Percentiles rank a stretch among this genome's conserved stretches.
phyloP scores from a whole-genome alignment of 2,329 filamentous ascomycete species.

The Orbilia quercus region DNA sequence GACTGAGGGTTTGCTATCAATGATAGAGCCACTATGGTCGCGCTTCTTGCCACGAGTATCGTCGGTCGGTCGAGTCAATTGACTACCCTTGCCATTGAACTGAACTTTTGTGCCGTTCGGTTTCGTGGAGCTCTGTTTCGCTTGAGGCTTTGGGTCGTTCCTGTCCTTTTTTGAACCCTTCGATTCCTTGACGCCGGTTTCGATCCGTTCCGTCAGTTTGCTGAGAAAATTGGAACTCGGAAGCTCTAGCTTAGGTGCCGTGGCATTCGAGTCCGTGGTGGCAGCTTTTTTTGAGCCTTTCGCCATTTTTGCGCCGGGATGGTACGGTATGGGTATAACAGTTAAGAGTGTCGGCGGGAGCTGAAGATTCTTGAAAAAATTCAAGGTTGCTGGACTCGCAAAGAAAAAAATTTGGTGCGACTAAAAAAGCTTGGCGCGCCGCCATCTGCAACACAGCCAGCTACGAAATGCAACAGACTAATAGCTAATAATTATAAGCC shows the following conservation, averaged over 20 bases:
- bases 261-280: background rate
- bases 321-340: background rate
- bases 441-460: slow-evolving; percentile 24
- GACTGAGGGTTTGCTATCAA: slow-evolving; percentile 22
- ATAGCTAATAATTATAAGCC: no score
- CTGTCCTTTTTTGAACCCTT: slow-evolving; percentile 30
- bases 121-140: slow-evolving; percentile 4
- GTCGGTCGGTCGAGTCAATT: slow-evolving; percentile 22
- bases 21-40: slow-evolving; percentile 50
- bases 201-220: slow-evolving; percentile 51
- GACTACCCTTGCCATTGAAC: slow-evolving; percentile 32
- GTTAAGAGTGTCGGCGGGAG: slow-evolving; percentile 1
- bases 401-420: slow-evolving; percentile 50
- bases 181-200: slow-evolving; percentile 40
- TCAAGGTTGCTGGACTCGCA: slow-evolving; percentile 17
- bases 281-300: slow-evolving; percentile 43
- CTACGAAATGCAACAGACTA: slow-evolving; percentile 31
- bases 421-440: slow-evolving; percentile 20
- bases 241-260: slow-evolving; percentile 23
- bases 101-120: slow-evolving; percentile 29
- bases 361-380: slow-evolving; percentile 19
- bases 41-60: slow-evolving; percentile 53
- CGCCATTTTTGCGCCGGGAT: slow-evolving; percentile 24
- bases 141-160: slow-evolving; percentile 32
- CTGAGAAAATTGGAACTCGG: slow-evolving; percentile 48